phyloP scores from a whole-genome alignment of 2,329 filamentous ascomycete species.

The Zalaria obscura region DNA sequence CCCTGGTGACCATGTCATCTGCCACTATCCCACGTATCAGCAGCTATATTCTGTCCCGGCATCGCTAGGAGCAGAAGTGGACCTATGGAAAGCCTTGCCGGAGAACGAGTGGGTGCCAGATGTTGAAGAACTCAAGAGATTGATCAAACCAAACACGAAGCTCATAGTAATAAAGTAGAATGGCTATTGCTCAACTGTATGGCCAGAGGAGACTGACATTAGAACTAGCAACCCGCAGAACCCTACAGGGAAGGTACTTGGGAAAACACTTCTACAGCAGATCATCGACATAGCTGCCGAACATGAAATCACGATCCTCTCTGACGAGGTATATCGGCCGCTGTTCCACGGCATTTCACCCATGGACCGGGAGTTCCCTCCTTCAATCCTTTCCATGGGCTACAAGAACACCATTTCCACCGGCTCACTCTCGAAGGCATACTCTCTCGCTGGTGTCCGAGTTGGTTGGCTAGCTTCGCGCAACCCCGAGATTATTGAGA shows the following conservation, averaged over 20 bases:
- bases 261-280: constrained; percentile 42
- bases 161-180: constrained; percentile 47
- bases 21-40: constrained; percentile 77
- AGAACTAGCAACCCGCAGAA: constrained; percentile 62
- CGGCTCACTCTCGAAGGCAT: constrained; percentile 75
- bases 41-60: constrained; percentile 65
- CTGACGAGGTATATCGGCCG: constrained; percentile 74
- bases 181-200: background rate
- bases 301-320: constrained; percentile 51
- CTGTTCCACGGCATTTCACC: constrained; percentile 58
- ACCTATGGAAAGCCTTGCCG: constrained; percentile 56
- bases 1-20: constrained; percentile 69
- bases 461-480: constrained; percentile 70
- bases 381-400: constrained; percentile 56
- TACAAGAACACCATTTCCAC: constrained; percentile 61
- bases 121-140: constrained; percentile 46
- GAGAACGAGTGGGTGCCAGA: constrained; percentile 54
- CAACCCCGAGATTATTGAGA: constrained; percentile 45
- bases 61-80: constrained; percentile 62
- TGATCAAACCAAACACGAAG: constrained; percentile 59
- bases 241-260: constrained; percentile 60
- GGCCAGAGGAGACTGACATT: background rate
- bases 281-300: constrained; percentile 51
- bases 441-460: constrained; percentile 66
- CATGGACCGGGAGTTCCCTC: constrained; percentile 40